Evolutionary conservation across 1,139 yeast genomes (phyloP), one percentile per base, ranked within the genome.

Genomic region (Yarrowia galli): DNA sequence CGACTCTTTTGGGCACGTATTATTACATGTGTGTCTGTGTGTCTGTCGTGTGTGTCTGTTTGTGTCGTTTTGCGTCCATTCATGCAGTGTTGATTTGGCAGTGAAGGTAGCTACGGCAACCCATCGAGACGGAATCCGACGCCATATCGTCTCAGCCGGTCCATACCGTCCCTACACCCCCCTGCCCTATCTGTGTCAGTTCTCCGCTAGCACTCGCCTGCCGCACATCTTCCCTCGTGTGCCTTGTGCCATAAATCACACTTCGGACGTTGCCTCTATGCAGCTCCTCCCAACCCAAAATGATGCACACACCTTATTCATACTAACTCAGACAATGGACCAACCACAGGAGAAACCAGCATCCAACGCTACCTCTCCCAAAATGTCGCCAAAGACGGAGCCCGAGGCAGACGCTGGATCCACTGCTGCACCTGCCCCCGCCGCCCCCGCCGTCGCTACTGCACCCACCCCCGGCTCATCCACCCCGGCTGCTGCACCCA

Each of bases 371-470:
- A 54, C 61, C 2, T 54, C 61, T 40, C 61, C 61, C 46, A 40
- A 54, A 54, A 54, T 54, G 61, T 54, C 61, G 46, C 61, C 61
- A 10, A 54, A 54, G 48, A 54, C 61, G 15, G 61, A 69, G 85
- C 85, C 78, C 80, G 73, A 81, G 81, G 72, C 49, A 69, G 73
- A 32, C 69, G 67, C 46, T 66, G 68, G 36, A 20, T 66, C 46
- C 58, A 10, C 40, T 18, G 22, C 40, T n/a, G 43, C 28, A 42
- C 61, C 68, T 20, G 63, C 69, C 56, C 3, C 38, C 15, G 20
- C 54, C 16, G 15, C 53, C 5, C 9, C 54, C 8, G n/a, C 53
- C 43, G 18, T 10, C 6, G n/a, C n/a, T n/a, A n/a, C n/a, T n/a
- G n/a, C n/a, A n/a, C n/a, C n/a, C n/a, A n/a, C n/a, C n/a, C n/a